phyloP scores from a whole-genome alignment of 768 basidiomycete genomes.

The Collybia mongolica region DNA sequence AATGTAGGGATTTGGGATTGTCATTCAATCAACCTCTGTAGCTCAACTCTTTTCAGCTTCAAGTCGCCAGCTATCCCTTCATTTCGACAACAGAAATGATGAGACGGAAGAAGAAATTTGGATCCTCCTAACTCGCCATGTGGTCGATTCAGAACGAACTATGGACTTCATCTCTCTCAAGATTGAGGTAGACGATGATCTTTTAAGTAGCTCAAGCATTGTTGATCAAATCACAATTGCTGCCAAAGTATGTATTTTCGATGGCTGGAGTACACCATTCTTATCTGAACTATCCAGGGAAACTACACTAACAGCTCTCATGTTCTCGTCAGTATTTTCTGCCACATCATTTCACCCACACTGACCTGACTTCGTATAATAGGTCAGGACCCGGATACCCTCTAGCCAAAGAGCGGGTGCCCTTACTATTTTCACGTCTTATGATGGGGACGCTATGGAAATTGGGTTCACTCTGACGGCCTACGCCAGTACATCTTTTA shows the following conservation, averaged over 20 bases:
- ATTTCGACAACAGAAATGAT: slow-evolving; percentile 27
- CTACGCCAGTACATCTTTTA: slow-evolving; percentile 39
- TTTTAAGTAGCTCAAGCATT: slow-evolving; percentile 19
- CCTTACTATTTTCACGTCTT: slow-evolving; percentile 60
- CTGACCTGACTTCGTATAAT: neutral
- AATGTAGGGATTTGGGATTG: slow-evolving; percentile 7
- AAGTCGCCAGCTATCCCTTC: slow-evolving; percentile 30
- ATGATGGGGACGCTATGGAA: slow-evolving; percentile 62
- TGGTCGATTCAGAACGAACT: slow-evolving; percentile 53
- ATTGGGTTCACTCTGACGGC: slow-evolving; percentile 70
- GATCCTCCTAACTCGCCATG: slow-evolving; percentile 80
- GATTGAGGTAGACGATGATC: slow-evolving; percentile 46
- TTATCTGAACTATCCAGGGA: slow-evolving; percentile 28
- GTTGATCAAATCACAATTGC: slow-evolving; percentile 31
- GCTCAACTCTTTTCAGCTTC: slow-evolving; percentile 24
- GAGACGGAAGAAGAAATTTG: slow-evolving; percentile 57
- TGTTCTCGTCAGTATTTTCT: slow-evolving; percentile 33
- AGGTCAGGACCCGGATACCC: slow-evolving; percentile 38
- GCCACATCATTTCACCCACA: neutral
- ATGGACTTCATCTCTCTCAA: slow-evolving; percentile 71
- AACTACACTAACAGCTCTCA: slow-evolving; percentile 55
- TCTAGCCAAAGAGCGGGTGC: slow-evolving; percentile 32
- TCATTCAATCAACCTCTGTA: neutral
- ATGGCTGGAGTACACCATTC: neutral
- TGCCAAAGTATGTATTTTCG: slow-evolving; percentile 31